Evolutionary conservation across 139 green algal genomes (phyloP).

Genomic region (Micromonas pusilla): DNA sequence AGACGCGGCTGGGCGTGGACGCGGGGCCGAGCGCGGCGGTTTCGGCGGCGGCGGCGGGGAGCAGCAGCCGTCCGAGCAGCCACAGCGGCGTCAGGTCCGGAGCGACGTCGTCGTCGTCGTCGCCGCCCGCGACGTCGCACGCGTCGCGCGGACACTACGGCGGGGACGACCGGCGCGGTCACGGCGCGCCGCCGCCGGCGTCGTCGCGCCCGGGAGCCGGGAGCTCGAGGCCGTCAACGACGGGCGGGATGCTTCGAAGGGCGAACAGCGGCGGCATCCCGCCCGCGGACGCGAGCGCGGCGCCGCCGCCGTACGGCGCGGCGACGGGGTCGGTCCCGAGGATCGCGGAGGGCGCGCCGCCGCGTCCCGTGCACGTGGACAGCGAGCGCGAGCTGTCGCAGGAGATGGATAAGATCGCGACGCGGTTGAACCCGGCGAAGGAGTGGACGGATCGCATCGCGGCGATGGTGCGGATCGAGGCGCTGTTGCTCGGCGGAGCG

Average conservation of each 20-base stretch:
- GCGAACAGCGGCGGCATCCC: neutral
- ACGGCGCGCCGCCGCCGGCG: no score
- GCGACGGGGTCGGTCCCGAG: neutral
- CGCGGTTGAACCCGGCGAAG: neutral
- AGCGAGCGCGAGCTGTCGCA: neutral
- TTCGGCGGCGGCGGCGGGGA: no score
- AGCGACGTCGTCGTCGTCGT: neutral
- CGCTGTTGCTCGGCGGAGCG: neutral
- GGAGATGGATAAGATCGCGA: neutral
- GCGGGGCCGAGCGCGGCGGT: no score
- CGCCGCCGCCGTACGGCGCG: neutral
- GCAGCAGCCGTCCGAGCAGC: no score
- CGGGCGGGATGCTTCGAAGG: neutral
- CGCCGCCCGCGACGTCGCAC: no score
- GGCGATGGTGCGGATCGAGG: slow-evolving; percentile 11
- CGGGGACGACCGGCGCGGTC: no score
- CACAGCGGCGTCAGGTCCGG: neutral
- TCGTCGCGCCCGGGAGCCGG: no score
- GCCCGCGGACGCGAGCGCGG: neutral
- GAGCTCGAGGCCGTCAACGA: neutral
- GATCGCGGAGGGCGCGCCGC: neutral
- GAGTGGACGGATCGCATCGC: slow-evolving; percentile 11
- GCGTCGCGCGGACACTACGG: no score
- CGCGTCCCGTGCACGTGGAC: neutral
- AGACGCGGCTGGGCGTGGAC: neutral